Evolutionary conservation across 2,329 filamentous ascomycete genomes (phyloP), one percentile per base, ranked within the genome.

Genomic region (Cladosporium sp.): DNA sequence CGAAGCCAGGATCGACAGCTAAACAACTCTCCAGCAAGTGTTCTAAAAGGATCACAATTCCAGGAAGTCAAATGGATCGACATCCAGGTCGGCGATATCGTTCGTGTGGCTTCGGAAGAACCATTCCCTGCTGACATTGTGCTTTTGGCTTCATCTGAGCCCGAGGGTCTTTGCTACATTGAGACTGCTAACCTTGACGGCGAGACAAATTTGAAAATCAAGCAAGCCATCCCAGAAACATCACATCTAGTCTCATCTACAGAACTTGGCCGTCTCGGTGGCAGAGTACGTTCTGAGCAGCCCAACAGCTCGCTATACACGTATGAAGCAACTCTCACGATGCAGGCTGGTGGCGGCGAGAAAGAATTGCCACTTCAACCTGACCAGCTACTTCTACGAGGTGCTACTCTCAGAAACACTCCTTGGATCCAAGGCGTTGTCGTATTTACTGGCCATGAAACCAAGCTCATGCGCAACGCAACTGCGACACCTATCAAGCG

Each of bases 281-380:
- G 95, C 33, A 90, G 91, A 68, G 83, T 99, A 72, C 90, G 92
- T 72, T 98, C 94, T 1, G 95, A 99, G 79, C 95, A 98, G 77
- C 95, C 95, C 26, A 99, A 99, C 83, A 97, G 93, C 81, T 98
- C 93, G 78, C 83, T 99, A 40, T 99, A 99, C 79, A 99, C 95
- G 0, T 99, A 98, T 77, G 96, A 99, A 79, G 95, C 93, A 46
- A 97, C 94, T 0, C 78, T 99, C 77, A 98, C 93, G 0, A 91
- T 98, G 85, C 89, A 94, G 73, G 86, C 90, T 55, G 93, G 93
- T 52, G 93, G 93, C 21, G 92, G 93, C 40, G 95, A 99, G 79
- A 97, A 96, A 79, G 94, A 98, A 76, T 80, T 98, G 58, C 85
- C 96, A 1, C 80, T 99, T 64, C 91, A 91, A 70, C 95, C 95